Evolutionary conservation across 1,139 yeast genomes (phyloP).

Genomic region (Magnusiomyces suaveolens): DNA sequence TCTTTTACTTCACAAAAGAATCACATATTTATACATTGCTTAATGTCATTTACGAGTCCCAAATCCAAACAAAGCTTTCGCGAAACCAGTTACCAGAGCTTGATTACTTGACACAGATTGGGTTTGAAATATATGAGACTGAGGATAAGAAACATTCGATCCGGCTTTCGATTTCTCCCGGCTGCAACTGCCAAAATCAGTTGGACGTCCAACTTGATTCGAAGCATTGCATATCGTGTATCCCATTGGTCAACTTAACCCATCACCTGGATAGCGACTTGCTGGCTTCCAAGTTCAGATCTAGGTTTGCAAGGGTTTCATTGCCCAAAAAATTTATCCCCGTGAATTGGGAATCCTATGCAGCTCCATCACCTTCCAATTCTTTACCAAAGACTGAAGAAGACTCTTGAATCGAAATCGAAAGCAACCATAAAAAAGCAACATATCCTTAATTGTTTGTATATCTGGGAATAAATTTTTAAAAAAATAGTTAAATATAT

Average conservation of each 20-base stretch:
- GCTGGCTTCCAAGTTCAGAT: conserved; percentile 70
- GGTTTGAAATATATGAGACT: conserved; percentile 84
- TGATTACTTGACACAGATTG: conserved; percentile 90
- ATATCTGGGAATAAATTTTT: too few relatives aligned
- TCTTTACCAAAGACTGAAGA: too few relatives aligned
- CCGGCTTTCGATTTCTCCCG: conserved; percentile 84
- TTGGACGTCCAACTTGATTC: conserved; percentile 92
- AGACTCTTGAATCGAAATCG: too few relatives aligned
- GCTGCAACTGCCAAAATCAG: conserved; percentile 97
- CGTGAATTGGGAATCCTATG: conserved; percentile 24
- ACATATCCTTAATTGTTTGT: too few relatives aligned
- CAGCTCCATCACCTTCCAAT: too few relatives aligned
- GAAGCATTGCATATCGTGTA: conserved; percentile 93
- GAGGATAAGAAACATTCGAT: conserved; percentile 68
- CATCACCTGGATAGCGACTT: conserved; percentile 89
- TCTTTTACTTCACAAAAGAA: conserved; percentile 91
- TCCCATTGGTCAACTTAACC: conserved; percentile 80
- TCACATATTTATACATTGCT: conserved; percentile 90
- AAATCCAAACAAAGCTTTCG: conserved; percentile 86
- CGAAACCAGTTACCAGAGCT: conserved; percentile 93
- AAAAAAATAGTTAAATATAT: too few relatives aligned
- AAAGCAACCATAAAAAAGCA: too few relatives aligned
- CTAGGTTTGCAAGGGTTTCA: conserved; percentile 76
- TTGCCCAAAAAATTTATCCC: conserved; percentile 56
- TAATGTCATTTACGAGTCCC: conserved; percentile 88